Percentiles rank a stretch among this genome's conserved stretches.
phyloP scores from a whole-genome alignment of 2,329 filamentous ascomycete species.

The Pyrenochaeta sp. region DNA sequence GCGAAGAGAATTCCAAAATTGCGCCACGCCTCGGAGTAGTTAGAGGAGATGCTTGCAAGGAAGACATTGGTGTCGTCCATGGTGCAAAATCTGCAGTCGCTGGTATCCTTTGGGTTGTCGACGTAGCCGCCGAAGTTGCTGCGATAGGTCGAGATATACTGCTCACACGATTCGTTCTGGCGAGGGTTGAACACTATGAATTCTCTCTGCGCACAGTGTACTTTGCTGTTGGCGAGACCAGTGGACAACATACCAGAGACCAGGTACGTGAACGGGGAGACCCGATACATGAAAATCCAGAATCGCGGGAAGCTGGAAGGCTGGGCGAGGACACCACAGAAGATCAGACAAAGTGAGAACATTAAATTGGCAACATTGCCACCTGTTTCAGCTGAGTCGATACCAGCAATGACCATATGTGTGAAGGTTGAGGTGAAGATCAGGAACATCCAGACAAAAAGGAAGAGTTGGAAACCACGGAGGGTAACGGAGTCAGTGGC shows the following conservation, averaged over 20 bases:
- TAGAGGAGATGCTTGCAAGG: constrained; percentile 51
- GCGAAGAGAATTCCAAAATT: constrained; percentile 64
- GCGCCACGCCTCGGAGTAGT: constrained; percentile 58
- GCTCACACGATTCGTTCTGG: constrained; percentile 51
- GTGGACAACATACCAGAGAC: constrained; percentile 75
- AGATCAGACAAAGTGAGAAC: constrained; percentile 77
- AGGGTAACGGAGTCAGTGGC: constrained; percentile 68
- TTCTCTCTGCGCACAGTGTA: constrained; percentile 76
- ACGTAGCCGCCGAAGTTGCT: constrained; percentile 48
- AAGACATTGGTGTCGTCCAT: constrained; percentile 55
- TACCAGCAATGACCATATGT: constrained; percentile 77
- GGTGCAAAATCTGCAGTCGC: constrained; percentile 53
- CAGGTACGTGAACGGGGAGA: constrained; percentile 85
- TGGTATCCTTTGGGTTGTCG: constrained; percentile 39
- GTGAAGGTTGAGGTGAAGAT: constrained; percentile 85
- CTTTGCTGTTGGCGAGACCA: constrained; percentile 71
- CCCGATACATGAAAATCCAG: constrained; percentile 86
- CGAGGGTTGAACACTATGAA: constrained; percentile 72
- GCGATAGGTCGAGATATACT: constrained; percentile 51
- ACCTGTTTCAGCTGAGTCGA: constrained; percentile 77
- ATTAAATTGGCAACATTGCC: constrained; percentile 79
- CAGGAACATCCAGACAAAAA: constrained; percentile 78
- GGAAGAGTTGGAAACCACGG: constrained; percentile 80
- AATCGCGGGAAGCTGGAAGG: constrained; percentile 72
- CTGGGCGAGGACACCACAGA: constrained; percentile 76